Evolutionary conservation across 371 early-diverging fungal genomes (phyloP).

Genomic region (Apophysomyces trapeziformis): DNA sequence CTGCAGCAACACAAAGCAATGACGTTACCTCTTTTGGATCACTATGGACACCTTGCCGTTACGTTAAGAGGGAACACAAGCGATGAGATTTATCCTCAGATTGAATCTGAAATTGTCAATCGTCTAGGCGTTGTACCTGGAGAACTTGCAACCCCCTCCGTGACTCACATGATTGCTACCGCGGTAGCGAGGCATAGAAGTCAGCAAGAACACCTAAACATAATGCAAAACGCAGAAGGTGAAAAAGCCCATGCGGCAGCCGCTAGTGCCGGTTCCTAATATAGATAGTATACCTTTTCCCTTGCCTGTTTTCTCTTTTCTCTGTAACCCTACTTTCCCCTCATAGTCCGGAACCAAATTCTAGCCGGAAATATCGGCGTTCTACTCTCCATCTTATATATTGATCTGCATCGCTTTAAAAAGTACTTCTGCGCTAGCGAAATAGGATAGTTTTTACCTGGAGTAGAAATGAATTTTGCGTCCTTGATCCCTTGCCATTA

Average conservation of each 20-base stretch:
- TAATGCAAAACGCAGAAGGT: background rate
- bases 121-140: constrained; percentile 45
- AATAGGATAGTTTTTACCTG: no score
- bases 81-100: constrained; percentile 90
- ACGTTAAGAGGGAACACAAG: constrained; percentile 79
- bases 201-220: background rate
- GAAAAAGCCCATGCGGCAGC: background rate
- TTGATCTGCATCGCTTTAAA: no score
- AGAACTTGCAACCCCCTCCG: constrained; percentile 7
- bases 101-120: constrained; percentile 60
- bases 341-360: no score
- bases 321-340: background rate
- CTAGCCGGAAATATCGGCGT: no score
- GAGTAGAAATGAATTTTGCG: no score
- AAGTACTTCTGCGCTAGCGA: no score
- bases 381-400: no score
- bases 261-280: background rate
- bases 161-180: background rate
- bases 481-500: no score
- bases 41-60: constrained; percentile 73
- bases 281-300: background rate
- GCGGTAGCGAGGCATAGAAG: background rate
- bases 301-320: background rate
- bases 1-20: constrained; percentile 76
- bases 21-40: constrained; percentile 83